These are phyloP conservation scores for Primulina tabacum DNA, from an alignment of 257 asterid species.

Conservation along the genomic window DNA sequence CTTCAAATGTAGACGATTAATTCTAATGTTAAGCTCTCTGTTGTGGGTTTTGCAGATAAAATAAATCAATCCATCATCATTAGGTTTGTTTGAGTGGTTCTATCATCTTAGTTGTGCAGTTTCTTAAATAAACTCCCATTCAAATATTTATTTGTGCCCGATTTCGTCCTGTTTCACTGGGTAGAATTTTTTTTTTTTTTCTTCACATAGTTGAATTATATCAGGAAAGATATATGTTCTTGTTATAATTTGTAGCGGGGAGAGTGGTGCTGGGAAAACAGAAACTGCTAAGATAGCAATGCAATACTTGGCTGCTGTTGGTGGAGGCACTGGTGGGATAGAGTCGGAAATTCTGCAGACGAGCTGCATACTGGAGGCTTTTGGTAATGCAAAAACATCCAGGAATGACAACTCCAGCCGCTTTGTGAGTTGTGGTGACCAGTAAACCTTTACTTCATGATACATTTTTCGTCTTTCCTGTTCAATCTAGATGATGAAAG, in stretches of 20 bases:
- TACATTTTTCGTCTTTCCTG: constrained; percentile 4
- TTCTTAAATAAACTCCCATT: constrained; percentile 21
- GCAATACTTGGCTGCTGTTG: constrained; percentile 80
- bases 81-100: constrained; percentile 52
- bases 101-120: constrained; percentile 15
- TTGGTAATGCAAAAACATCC: constrained; percentile 94
- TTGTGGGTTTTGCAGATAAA: constrained; percentile 57
- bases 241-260: constrained; percentile 61
- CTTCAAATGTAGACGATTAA: constrained; percentile 23
- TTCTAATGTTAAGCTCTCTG: constrained; percentile 22
- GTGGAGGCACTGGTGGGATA: constrained; percentile 64
- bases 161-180: constrained; percentile 10
- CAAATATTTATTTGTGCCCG: constrained; percentile 20
- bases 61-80: constrained; percentile 81
- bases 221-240: constrained; percentile 18
- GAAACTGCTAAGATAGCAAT: constrained; percentile 83
- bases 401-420: constrained; percentile 85
- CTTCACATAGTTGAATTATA: neutral
- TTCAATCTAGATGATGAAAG: constrained; percentile 16
- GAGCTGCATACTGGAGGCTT: constrained; percentile 81
- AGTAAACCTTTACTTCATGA: constrained; percentile 18
- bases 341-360: constrained; percentile 72
- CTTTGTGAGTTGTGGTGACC: constrained; percentile 63
- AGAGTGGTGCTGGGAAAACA: constrained; percentile 98
- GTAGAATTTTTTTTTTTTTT: constrained; percentile 16